Evolutionary conservation across 2,329 filamentous ascomycete species (phyloP).

Genomic region (Fusarium chlamydosporum): DNA sequence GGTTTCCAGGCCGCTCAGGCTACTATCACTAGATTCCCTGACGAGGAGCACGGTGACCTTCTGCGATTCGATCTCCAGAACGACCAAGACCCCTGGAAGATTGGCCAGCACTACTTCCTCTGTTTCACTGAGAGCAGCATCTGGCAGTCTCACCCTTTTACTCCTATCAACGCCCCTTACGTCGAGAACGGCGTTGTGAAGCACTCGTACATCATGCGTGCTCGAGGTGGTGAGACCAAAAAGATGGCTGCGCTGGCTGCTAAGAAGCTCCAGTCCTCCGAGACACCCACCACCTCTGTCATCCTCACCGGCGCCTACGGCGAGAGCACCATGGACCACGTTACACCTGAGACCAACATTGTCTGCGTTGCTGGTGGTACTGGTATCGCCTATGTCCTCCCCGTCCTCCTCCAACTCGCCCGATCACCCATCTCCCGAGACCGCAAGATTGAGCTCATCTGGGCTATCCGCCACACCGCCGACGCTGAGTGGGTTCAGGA

Average conservation of each 20-base stretch:
- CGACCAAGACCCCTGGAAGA: slow-evolving; percentile 70
- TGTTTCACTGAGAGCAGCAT: slow-evolving; percentile 76
- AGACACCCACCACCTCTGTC: slow-evolving; percentile 63
- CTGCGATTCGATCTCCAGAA: slow-evolving; percentile 76
- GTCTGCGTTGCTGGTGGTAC: slow-evolving; percentile 60
- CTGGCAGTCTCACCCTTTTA: slow-evolving; percentile 82
- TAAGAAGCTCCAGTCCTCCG: slow-evolving; percentile 54
- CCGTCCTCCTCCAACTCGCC: slow-evolving; percentile 54
- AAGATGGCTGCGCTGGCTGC: slow-evolving; percentile 64
- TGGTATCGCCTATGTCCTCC: slow-evolving; percentile 59
- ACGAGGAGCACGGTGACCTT: slow-evolving; percentile 71
- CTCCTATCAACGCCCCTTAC: slow-evolving; percentile 69
- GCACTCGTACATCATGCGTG: slow-evolving; percentile 71
- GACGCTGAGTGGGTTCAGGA: slow-evolving; percentile 71
- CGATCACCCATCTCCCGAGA: slow-evolving; percentile 61
- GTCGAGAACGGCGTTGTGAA: slow-evolving; percentile 58
- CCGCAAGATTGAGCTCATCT: slow-evolving; percentile 72
- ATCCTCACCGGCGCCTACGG: slow-evolving; percentile 76
- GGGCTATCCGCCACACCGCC: slow-evolving; percentile 69
- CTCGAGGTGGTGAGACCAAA: slow-evolving; percentile 71
- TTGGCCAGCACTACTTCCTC: slow-evolving; percentile 80
- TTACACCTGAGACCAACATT: slow-evolving; percentile 59
- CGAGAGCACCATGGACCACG: slow-evolving; percentile 60
- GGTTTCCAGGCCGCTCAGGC: slow-evolving; percentile 70
- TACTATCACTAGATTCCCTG: slow-evolving; percentile 62